A percentile compares a stretch with the other conserved stretches of the same genome.
phyloP scores from a whole-genome alignment of 768 basidiomycete genomes.

The Kwoniella shandongensis region DNA sequence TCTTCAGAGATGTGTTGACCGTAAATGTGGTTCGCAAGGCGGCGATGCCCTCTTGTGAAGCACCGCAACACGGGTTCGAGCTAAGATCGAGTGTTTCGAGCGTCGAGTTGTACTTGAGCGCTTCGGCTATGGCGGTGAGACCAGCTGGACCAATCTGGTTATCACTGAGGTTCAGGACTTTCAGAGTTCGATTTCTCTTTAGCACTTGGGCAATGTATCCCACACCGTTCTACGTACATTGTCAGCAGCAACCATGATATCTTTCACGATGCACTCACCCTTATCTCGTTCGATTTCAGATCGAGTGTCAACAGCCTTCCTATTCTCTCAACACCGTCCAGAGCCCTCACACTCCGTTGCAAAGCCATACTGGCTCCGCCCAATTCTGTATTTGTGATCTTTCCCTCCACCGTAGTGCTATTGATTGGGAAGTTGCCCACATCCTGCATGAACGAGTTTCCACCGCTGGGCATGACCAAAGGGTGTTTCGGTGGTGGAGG shows the following conservation, averaged over 20 bases:
- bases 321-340: slow-evolving; percentile 80
- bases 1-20: slow-evolving; percentile 83
- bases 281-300: slow-evolving; percentile 85
- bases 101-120: slow-evolving; percentile 92
- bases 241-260: slow-evolving; percentile 7
- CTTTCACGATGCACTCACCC: slow-evolving; percentile 60
- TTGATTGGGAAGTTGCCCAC: slow-evolving; percentile 55
- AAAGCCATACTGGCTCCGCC: slow-evolving; percentile 62
- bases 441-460: slow-evolving; percentile 55
- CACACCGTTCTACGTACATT: slow-evolving; percentile 72
- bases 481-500: slow-evolving; percentile 61
- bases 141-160: slow-evolving; percentile 86
- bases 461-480: slow-evolving; percentile 52
- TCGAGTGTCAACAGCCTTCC: slow-evolving; percentile 87
- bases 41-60: slow-evolving; percentile 75
- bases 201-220: slow-evolving; percentile 90
- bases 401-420: slow-evolving; percentile 29
- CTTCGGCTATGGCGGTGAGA: slow-evolving; percentile 78
- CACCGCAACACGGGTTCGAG: slow-evolving; percentile 90
- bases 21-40: slow-evolving; percentile 90
- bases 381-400: slow-evolving; percentile 21
- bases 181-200: slow-evolving; percentile 91
- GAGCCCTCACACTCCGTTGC: slow-evolving; percentile 81
- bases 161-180: slow-evolving; percentile 89
- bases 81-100: slow-evolving; percentile 92